Base-by-base conservation (phyloP, 225 moss, liverwort and hornwort species). In the Sphagnum contortum region DNA sequence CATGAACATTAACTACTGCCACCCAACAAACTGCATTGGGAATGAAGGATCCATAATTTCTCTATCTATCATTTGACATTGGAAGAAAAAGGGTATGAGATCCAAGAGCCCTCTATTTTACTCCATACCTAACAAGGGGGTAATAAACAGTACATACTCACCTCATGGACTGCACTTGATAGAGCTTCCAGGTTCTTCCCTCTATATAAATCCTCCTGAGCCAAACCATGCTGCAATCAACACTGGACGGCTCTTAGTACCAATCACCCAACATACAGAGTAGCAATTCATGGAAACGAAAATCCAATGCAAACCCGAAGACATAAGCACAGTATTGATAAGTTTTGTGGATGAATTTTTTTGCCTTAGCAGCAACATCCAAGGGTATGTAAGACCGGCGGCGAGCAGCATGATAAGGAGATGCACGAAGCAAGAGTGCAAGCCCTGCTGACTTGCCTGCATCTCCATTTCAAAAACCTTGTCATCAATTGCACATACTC, bases 81-180 rank as follows among this genome's bases (percentile, higher is more conserved):
- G 29, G 29, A 29, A 29, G 29, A 29, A 29, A 29, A 29, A 29
- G 29, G 29, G 1, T 0, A 29, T 29, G 29, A 29, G 29, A 29
- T 29, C 29, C 29, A 29, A 29, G 29, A 29, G 29, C 29, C 29
- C 29, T 29, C 29, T 29, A 29, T 29, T 29, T 29, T 29, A 29
- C 29, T 29, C 29, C 29, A 29, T 29, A 29, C 29, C 29, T 29
- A 29, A 29, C 29, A 29, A 29, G 29, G 29, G 29, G 1, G 29
- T 29, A 29, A 29, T 1, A 29, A 29, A 29, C 29, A 29, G 29
- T 29, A 29, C 29, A 49, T 49, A 45, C 65, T n/a, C 71, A 98
- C 93, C 89, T 98, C 93, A 64, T 93, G 98, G 48, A 98, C 92
- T 10, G 93, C 90, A 74, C 83, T 92, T 77, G 91, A 90, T 66